Evolutionary conservation across 441 rosid genomes (phyloP).

Genomic region (Populus hybrid): DNA sequence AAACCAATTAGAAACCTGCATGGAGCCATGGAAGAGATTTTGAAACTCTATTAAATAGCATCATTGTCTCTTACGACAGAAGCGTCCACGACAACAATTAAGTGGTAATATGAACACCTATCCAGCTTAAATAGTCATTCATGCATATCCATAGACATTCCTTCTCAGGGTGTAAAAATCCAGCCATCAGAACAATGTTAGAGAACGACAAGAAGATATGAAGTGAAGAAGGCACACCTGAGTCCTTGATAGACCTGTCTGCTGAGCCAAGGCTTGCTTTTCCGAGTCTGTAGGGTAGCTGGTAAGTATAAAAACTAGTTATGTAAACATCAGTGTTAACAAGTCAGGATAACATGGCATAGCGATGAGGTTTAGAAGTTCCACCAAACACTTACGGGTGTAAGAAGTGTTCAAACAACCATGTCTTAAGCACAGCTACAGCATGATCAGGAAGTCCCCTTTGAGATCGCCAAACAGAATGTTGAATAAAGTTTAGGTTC

Average conservation of each 20-base stretch:
- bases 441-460: constrained; percentile 68
- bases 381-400: constrained; percentile 49
- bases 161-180: neutral
- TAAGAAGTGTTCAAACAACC: constrained; percentile 67
- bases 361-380: neutral
- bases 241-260: constrained; percentile 61
- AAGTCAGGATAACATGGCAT: neutral
- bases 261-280: constrained; percentile 53
- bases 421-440: constrained; percentile 48
- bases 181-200: neutral
- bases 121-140: neutral
- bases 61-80: neutral
- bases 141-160: neutral
- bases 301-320: constrained; percentile 6
- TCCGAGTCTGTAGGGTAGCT: constrained; percentile 69
- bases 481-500: constrained; percentile 28
- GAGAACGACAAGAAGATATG: neutral
- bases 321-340: neutral
- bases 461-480: constrained; percentile 57
- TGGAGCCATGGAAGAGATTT: neutral
- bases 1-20: constrained; percentile 58
- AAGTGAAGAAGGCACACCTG: constrained; percentile 35
- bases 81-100: neutral
- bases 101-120: neutral
- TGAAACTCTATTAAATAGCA: neutral